phyloP scores from a whole-genome alignment of 106 monocot species.

The Phalaenopsis aphrodite region DNA sequence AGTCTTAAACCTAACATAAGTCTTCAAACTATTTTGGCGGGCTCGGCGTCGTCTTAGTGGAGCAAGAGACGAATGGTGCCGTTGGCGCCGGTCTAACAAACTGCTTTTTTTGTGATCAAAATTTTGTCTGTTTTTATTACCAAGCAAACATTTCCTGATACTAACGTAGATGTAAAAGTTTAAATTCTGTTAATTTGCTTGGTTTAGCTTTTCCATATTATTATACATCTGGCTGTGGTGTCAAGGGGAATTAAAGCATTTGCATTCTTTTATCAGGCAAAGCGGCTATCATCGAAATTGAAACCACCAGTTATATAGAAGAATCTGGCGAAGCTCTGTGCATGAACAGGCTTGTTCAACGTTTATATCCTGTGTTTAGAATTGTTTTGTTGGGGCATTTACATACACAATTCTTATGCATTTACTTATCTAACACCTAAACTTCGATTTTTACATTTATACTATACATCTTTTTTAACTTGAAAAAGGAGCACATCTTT shows the following conservation, averaged over 20 bases:
- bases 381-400: neutral
- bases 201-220: neutral
- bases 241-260: neutral
- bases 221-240: neutral
- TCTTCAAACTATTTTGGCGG: too few species aligned
- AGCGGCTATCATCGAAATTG: conserved; percentile 82
- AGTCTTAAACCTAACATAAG: too few species aligned
- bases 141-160: neutral
- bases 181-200: neutral
- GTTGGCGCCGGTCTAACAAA: too few species aligned
- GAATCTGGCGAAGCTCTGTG: conserved; percentile 81
- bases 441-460: too few species aligned
- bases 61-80: too few species aligned
- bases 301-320: conserved; percentile 78
- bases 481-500: too few species aligned
- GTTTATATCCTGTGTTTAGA: neutral
- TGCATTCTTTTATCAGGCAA: conserved; percentile 43
- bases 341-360: conserved; percentile 64
- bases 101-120: neutral
- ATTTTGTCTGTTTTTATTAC: neutral
- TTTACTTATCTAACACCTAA: too few species aligned
- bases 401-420: too few species aligned
- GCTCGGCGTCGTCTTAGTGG: too few species aligned
- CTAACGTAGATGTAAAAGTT: neutral
- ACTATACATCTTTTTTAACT: too few species aligned